phyloP scores from a whole-genome alignment of 1,284 basidiomycete genomes.

The Irpex rosettiformis region DNA sequence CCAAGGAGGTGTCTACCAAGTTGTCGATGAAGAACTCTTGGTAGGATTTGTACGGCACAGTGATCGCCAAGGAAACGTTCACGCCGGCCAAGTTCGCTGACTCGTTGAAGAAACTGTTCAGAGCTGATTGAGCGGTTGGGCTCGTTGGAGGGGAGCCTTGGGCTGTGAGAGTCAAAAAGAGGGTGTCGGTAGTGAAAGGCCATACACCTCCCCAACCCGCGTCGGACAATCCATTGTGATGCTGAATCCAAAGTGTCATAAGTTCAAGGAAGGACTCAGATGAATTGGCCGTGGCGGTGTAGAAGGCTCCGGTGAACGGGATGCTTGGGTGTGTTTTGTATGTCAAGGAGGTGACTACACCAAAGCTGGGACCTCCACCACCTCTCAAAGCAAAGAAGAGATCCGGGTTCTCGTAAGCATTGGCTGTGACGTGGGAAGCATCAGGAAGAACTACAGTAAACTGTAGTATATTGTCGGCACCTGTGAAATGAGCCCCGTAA shows the following conservation, averaged over 20 bases:
- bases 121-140: background rate
- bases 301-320: constrained; percentile 26
- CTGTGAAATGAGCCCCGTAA: background rate
- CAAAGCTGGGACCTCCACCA: constrained; percentile 44
- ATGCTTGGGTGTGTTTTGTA: constrained; percentile 33
- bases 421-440: constrained; percentile 33
- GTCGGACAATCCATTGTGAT: constrained; percentile 21
- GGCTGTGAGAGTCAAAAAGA: background rate
- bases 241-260: constrained; percentile 21
- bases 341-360: constrained; percentile 27
- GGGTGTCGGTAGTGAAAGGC: background rate
- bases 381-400: constrained; percentile 52
- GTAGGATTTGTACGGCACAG: background rate
- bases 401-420: constrained; percentile 33
- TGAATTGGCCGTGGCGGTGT: constrained; percentile 22
- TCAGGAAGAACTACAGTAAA: constrained; percentile 36
- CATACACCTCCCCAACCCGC: constrained; percentile 16
- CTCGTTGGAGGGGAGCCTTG: background rate
- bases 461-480: constrained; percentile 41
- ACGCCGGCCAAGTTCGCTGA: background rate
- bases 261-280: constrained; percentile 5
- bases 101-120: background rate
- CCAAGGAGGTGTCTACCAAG: background rate
- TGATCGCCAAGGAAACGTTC: background rate
- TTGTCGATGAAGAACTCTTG: background rate